A percentile compares a stretch with the other conserved stretches of the same genome.
Evolutionary conservation across 1,284 basidiomycete species (phyloP).

Genomic region (Cryptococcus deneoformans): DNA sequence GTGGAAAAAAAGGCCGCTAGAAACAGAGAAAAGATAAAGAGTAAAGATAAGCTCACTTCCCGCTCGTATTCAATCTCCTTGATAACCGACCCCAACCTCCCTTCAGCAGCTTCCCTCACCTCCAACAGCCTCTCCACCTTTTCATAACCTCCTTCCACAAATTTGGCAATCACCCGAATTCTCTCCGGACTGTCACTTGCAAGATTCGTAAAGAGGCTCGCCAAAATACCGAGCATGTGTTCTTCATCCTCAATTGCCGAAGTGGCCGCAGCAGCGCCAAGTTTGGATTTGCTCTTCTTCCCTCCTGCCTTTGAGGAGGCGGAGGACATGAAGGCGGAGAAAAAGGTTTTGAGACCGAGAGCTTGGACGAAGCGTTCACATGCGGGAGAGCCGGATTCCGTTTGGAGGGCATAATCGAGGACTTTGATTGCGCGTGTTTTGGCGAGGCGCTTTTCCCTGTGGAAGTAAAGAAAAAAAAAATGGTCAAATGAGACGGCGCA

Average conservation of each 20-base stretch:
- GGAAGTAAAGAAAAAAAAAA: background rate
- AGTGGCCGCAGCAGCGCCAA: constrained; percentile 56
- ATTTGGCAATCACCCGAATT: constrained; percentile 84
- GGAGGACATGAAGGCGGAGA: constrained; percentile 73
- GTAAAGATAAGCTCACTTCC: constrained; percentile 52
- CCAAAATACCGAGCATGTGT: constrained; percentile 83
- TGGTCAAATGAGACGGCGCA: background rate
- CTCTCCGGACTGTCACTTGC: constrained; percentile 77
- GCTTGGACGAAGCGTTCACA: constrained; percentile 87
- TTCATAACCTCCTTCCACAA: constrained; percentile 86
- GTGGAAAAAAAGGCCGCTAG: too few species aligned
- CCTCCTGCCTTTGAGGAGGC: constrained; percentile 46
- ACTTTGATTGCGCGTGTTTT: constrained; percentile 82
- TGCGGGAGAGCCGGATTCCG: constrained; percentile 65
- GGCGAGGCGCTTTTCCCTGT: constrained; percentile 76
- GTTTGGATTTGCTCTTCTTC: constrained; percentile 65
- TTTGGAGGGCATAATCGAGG: constrained; percentile 86
- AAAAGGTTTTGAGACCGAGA: constrained; percentile 82
- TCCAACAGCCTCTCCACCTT: constrained; percentile 92
- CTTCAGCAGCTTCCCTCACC: constrained; percentile 67
- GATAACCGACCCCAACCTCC: constrained; percentile 61
- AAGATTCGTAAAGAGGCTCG: constrained; percentile 84
- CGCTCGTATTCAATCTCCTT: constrained; percentile 64
- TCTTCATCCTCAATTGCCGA: constrained; percentile 76
- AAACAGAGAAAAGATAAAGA: background rate